Evolutionary conservation across 2,329 filamentous ascomycete species (phyloP).

Genomic region (Daldinia sp.): DNA sequence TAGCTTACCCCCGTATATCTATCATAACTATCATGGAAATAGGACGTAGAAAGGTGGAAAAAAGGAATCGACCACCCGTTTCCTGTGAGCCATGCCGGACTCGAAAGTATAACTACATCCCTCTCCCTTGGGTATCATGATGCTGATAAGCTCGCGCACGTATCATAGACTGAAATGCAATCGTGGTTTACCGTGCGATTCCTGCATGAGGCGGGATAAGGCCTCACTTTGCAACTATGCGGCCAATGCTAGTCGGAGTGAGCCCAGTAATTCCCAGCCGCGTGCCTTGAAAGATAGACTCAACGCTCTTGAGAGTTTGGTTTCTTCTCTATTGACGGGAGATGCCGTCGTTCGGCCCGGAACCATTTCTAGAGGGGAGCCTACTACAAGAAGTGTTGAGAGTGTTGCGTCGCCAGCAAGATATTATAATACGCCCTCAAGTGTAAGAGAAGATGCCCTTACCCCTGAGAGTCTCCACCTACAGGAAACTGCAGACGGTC

Average conservation of each 20-base stretch:
- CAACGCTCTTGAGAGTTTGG: slow-evolving; percentile 49
- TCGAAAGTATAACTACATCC: slow-evolving; percentile 48
- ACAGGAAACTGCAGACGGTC: slow-evolving; percentile 31
- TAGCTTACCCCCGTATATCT: background rate
- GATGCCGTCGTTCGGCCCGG: slow-evolving; percentile 18
- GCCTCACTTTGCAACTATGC: slow-evolving; percentile 49
- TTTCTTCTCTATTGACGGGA: slow-evolving; percentile 42
- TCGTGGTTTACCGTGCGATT: slow-evolving; percentile 50
- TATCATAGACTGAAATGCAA: slow-evolving; percentile 51
- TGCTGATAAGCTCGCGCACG: background rate
- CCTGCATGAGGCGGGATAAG: slow-evolving; percentile 48
- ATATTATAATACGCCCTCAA: background rate
- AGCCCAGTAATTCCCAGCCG: slow-evolving; percentile 12
- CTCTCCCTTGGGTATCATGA: background rate
- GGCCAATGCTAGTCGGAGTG: slow-evolving; percentile 46
- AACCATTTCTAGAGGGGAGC: background rate
- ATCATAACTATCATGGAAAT: slow-evolving; percentile 20
- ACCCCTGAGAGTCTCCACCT: slow-evolving; percentile 32
- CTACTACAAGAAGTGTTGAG: no score
- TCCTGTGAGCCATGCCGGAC: slow-evolving; percentile 53
- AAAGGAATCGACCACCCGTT: slow-evolving; percentile 52
- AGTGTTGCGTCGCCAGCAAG: background rate
- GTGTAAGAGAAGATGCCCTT: slow-evolving; percentile 22
- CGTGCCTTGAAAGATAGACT: slow-evolving; percentile 45
- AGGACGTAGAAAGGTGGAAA: slow-evolving; percentile 45